Evolutionary conservation across 2,329 filamentous ascomycete genomes (phyloP).

Genomic region (Ophiostoma australiae): DNA sequence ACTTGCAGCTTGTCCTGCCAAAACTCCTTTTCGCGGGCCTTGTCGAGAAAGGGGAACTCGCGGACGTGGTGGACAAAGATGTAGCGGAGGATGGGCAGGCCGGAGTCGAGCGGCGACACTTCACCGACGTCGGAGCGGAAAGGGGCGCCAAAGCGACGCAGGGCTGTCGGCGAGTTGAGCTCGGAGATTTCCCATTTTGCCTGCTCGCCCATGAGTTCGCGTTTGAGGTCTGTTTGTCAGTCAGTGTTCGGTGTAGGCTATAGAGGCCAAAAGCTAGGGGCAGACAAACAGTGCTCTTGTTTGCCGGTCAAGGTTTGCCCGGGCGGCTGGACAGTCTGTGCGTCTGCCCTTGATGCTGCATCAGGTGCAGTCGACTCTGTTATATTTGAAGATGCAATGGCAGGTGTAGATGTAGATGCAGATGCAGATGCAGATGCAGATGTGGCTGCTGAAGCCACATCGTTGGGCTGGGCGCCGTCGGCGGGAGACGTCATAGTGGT

Average conservation of each 20-base stretch:
- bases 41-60: constrained; percentile 95
- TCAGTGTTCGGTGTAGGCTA: background rate
- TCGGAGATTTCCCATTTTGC: constrained; percentile 86
- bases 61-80: constrained; percentile 98
- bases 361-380: background rate
- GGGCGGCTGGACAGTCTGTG: constrained; percentile 33
- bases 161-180: constrained; percentile 87
- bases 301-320: constrained; percentile 72
- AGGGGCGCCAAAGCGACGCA: constrained; percentile 90
- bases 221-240: constrained; percentile 70
- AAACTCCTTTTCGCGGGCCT: constrained; percentile 96
- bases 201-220: constrained; percentile 87
- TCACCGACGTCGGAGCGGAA: constrained; percentile 92
- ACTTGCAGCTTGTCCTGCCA: constrained; percentile 98
- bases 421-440: background rate
- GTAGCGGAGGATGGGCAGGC: constrained; percentile 85
- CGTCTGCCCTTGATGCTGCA: background rate
- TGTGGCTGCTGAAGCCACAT: background rate
- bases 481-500: constrained; percentile 6
- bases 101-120: constrained; percentile 86
- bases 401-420: background rate
- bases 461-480: background rate
- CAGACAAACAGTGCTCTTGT: constrained; percentile 82
- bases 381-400: background rate
- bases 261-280: background rate